phyloP scores from a whole-genome alignment of 2,329 filamentous ascomycete genomes.

The Fusarium clavum region DNA sequence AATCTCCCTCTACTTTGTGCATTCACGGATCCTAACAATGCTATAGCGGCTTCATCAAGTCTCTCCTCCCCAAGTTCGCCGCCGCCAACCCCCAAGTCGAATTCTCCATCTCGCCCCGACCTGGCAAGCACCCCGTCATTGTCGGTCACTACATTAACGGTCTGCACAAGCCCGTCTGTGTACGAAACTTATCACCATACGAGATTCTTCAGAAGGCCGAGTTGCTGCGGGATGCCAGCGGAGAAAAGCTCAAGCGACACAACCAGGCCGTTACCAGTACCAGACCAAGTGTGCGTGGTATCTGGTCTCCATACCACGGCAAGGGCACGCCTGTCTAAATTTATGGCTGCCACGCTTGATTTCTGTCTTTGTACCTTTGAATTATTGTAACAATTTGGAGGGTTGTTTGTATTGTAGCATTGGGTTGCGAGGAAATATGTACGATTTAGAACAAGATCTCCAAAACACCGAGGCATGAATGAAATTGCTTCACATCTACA shows the following conservation, averaged over 20 bases:
- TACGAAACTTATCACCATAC: constrained; percentile 83
- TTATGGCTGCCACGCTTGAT: constrained; percentile 1
- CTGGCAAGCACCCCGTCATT: constrained; percentile 89
- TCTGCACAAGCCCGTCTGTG: constrained; percentile 84
- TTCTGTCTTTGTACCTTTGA: constrained; percentile 43
- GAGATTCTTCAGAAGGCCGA: constrained; percentile 85
- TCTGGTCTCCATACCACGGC: constrained; percentile 78
- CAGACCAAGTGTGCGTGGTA: constrained; percentile 74
- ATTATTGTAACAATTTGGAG: constrained; percentile 43
- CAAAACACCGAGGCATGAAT: constrained; percentile 30
- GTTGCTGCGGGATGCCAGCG: constrained; percentile 77
- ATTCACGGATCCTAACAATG: constrained; percentile 42
- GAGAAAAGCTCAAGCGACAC: constrained; percentile 75
- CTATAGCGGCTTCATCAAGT: constrained; percentile 81
- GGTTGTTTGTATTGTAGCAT: constrained; percentile 42
- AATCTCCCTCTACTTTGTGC: background rate
- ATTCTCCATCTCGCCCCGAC: constrained; percentile 89
- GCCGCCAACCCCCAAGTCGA: constrained; percentile 87
- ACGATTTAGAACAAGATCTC: constrained; percentile 45
- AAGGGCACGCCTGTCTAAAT: constrained; percentile 64
- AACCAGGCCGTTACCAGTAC: constrained; percentile 74
- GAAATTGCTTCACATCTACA: constrained; percentile 20
- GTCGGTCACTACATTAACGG: constrained; percentile 95
- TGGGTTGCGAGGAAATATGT: constrained; percentile 46
- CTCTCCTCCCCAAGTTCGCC: constrained; percentile 81